Evolutionary conservation across 2,329 filamentous ascomycete genomes (phyloP).

Genomic region (Talaromyces pinophilus): DNA sequence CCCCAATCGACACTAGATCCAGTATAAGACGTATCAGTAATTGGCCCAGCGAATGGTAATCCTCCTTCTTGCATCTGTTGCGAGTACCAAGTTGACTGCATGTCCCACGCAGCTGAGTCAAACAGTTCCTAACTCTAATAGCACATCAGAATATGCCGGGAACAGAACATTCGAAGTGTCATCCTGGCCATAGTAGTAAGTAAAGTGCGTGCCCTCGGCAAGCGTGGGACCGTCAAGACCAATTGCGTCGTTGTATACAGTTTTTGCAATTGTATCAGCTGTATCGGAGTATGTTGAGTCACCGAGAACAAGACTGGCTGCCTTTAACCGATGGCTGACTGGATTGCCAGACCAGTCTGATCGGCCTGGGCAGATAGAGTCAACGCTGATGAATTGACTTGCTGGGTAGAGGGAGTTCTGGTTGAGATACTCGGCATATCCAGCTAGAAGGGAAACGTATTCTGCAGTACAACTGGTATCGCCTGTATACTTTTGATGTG

Average conservation of each 20-base stretch:
- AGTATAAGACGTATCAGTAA: neutral
- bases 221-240: neutral
- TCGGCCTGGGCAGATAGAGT: neutral
- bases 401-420: neutral
- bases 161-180: neutral
- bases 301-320: neutral
- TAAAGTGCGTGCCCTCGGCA: neutral
- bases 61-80: neutral
- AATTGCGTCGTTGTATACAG: neutral
- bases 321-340: neutral
- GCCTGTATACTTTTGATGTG: constrained; percentile 43
- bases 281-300: neutral
- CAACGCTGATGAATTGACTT: neutral
- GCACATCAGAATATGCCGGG: neutral
- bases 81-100: constrained; percentile 7
- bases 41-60: neutral
- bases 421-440: neutral
- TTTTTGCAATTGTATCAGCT: neutral
- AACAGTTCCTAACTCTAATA: constrained; percentile 44
- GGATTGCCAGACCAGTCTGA: neutral
- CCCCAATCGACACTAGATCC: neutral
- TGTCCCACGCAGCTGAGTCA: constrained; percentile 36
- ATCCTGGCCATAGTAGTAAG: neutral
- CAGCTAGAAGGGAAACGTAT: neutral
- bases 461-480: constrained; percentile 29